A percentile compares a stretch with the other conserved stretches of the same genome.
phyloP scores from a whole-genome alignment of 2,329 filamentous ascomycete species.

The Aureobasidium sp. region DNA sequence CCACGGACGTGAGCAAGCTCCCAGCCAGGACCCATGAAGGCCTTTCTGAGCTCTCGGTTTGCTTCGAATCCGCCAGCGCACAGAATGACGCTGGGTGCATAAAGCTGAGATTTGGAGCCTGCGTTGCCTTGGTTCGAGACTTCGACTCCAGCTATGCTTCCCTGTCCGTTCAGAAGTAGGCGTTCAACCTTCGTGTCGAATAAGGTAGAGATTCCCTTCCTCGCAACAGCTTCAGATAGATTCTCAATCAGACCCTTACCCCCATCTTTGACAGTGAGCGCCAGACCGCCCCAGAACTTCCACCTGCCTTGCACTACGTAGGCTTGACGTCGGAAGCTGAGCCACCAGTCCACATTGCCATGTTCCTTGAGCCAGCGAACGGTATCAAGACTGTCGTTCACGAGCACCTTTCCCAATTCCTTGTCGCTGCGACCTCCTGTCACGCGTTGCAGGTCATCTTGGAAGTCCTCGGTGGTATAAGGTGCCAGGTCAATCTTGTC shows the following conservation, averaged over 20 bases:
- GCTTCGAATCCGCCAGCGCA: conserved; percentile 60
- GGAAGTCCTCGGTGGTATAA: conserved; percentile 51
- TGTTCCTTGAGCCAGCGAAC: conserved; percentile 30
- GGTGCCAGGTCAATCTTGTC: conserved; percentile 51
- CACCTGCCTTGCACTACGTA: conserved; percentile 55
- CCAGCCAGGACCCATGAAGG: conserved; percentile 55
- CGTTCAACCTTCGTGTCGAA: conserved; percentile 42
- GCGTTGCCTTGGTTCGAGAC: conserved; percentile 19
- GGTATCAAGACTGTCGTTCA: conserved; percentile 31
- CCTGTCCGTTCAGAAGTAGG: conserved; percentile 32
- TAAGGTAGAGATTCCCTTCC: conserved; percentile 38
- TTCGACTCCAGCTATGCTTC: conserved; percentile 29
- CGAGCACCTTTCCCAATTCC: conserved; percentile 41
- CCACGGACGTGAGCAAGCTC: conserved; percentile 56
- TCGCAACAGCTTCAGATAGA: conserved; percentile 38
- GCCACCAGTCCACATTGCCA: conserved; percentile 46
- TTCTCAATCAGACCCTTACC: conserved; percentile 53
- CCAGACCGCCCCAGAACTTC: conserved; percentile 62
- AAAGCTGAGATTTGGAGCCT: neutral
- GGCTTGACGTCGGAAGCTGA: conserved; percentile 45
- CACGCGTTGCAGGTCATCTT: conserved; percentile 50
- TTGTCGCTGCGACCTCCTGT: conserved; percentile 49
- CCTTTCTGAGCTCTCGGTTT: conserved; percentile 49
- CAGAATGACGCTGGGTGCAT: conserved; percentile 39
- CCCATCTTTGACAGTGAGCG: conserved; percentile 52